Percentiles rank a stretch among this genome's conserved stretches.
Conservation (phyloP, 2,329 filamentous ascomycete genomes). For the Teratosphaeria pseudoeucalypti region DNA sequence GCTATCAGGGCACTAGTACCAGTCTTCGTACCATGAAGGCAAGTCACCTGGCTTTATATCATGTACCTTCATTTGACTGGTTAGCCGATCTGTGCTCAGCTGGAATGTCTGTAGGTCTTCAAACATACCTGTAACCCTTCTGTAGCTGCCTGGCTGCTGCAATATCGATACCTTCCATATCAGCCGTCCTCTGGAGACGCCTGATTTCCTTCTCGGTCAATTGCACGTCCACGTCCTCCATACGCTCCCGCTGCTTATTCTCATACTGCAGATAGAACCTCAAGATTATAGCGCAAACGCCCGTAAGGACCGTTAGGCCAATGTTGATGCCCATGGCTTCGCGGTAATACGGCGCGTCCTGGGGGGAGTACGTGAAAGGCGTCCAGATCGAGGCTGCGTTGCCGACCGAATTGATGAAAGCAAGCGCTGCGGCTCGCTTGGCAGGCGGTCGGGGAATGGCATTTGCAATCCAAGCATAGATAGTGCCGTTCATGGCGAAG, state of each 20-base stretch:
- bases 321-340: slow-evolving; percentile 26
- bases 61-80: background rate
- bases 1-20: too few species aligned
- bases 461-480: slow-evolving; percentile 68
- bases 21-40: too few species aligned
- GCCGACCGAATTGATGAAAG: slow-evolving; percentile 63
- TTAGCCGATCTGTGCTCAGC: background rate
- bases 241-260: slow-evolving; percentile 40
- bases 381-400: slow-evolving; percentile 58
- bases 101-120: background rate
- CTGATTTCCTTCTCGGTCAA: slow-evolving; percentile 40
- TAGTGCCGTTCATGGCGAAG: slow-evolving; percentile 44
- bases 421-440: slow-evolving; percentile 62
- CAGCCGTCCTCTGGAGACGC: slow-evolving; percentile 40
- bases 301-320: slow-evolving; percentile 18
- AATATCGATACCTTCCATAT: slow-evolving; percentile 42
- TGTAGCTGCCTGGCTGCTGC: slow-evolving; percentile 41
- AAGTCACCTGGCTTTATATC: background rate
- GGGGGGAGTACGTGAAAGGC: slow-evolving; percentile 28
- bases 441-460: slow-evolving; percentile 65
- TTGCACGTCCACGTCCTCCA: slow-evolving; percentile 45
- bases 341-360: slow-evolving; percentile 18
- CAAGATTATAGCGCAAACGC: slow-evolving; percentile 19
- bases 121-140: slow-evolving; percentile 45
- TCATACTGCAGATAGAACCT: slow-evolving; percentile 27